phyloP scores from a whole-genome alignment of 73 alveolate species.

The Stentor coeruleus region DNA sequence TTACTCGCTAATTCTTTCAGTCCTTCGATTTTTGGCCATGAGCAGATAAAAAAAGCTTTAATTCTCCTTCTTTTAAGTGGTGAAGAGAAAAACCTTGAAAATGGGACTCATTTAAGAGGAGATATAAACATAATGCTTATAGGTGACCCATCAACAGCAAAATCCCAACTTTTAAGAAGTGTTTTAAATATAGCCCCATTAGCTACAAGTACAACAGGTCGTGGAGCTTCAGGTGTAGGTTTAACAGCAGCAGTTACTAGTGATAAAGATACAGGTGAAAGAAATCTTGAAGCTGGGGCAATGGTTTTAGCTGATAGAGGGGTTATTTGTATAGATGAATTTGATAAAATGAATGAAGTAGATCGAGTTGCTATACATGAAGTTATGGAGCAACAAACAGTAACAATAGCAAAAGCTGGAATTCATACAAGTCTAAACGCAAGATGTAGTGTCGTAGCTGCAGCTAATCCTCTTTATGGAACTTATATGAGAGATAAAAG shows the following conservation, averaged over 20 bases:
- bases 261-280: slow-evolving; percentile 94
- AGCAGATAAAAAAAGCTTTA: slow-evolving; percentile 85
- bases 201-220: slow-evolving; percentile 97
- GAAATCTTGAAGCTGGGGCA: slow-evolving; percentile 99
- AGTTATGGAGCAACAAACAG: slow-evolving; percentile 99
- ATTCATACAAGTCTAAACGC: slow-evolving; percentile 99
- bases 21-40: slow-evolving; percentile 97
- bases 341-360: slow-evolving; percentile 99
- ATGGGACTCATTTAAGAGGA: slow-evolving; percentile 99
- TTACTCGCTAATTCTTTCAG: slow-evolving; percentile 91
- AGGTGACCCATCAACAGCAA: slow-evolving; percentile 99
- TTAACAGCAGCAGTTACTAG: slow-evolving; percentile 99
- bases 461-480: slow-evolving; percentile 99
- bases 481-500: slow-evolving; percentile 85
- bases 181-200: slow-evolving; percentile 89
- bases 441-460: slow-evolving; percentile 99
- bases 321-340: slow-evolving; percentile 99
- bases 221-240: slow-evolving; percentile 99
- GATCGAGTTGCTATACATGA: slow-evolving; percentile 99
- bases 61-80: slow-evolving; percentile 96
- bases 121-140: slow-evolving; percentile 96
- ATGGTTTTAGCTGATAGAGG: slow-evolving; percentile 99
- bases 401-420: slow-evolving; percentile 99
- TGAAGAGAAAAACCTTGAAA: slow-evolving; percentile 72
- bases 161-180: slow-evolving; percentile 95